Base-by-base conservation (phyloP, 2,329 filamentous ascomycete species). In the Cryphonectria naterciae region DNA sequence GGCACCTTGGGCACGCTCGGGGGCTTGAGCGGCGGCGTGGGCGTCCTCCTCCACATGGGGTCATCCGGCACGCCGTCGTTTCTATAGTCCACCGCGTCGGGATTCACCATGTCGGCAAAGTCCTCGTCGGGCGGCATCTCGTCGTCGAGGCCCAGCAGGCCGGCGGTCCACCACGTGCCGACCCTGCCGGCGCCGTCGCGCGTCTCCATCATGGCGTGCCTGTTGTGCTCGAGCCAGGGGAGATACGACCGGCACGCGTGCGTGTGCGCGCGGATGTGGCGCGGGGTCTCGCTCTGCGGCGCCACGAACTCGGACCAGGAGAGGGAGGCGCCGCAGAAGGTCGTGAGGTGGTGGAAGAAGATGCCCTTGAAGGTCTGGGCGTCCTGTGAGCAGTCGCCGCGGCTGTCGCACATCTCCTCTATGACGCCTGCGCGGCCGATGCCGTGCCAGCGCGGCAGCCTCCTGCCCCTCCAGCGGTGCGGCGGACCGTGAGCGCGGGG, bases 361-460 rank as follows among this genome's bases (percentile, higher is more conserved):
- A 98, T 95, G 39, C 93, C 93, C 80, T 98, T 98, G 87, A 98
- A 98, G 0, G 93, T 94, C 76, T 98, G 95, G 0, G 87, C 87
- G 75, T 98, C 88, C 79, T 98, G 94, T 25, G 89, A 94, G 79
- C 95, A 98, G 58, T 83, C 86, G 3, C 89, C 93, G 25, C 82
- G 83, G 2, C 90, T 88, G 78, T 98, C 95, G 78, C 95, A 98
- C 49, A 86, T 82, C 64, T 98, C 95, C 78, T 97, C 94, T 58
- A 98, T 81, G 39, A 98, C 87, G 1, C 95, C 95, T 25, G 87
- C 87, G 5, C 92, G 88, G 37, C 95, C 95, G 0, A 97, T 85
- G 0, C 94, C 93, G 54, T 86, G 83, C 93, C 93, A 97, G 15
- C 80, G 80, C 0, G 87, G 86, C 37, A 86, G 78, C 46, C 54